Evolutionary conservation across 140 eudicot genomes (phyloP), one percentile per base, ranked within the genome.

Genomic region (Senecio squalidus): DNA sequence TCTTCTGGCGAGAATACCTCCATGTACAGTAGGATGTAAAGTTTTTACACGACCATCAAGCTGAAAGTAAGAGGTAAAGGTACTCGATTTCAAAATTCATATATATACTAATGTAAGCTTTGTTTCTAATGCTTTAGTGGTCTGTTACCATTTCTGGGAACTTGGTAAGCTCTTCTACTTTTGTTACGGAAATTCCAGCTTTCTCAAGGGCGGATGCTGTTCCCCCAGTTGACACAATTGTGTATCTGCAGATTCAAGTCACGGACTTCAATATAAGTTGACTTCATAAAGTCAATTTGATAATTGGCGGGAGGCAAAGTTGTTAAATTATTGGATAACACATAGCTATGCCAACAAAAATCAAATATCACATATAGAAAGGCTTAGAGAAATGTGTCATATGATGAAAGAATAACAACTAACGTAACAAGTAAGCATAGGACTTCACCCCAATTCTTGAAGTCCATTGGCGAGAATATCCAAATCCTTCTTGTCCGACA

Each of bases 41-140:
- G 99, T 93, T 78, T 93, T 93, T 57, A 93, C 99, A 52, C 96
- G 99, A 8, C 99, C 99, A 82, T 93, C 96, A 59, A 93, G 96
- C 97, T 89, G 84, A 24, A 68, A 31, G 54, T 5, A 16, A 28
- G 50, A 16, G 3, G 27, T 1, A 68, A 58, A 14, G 13, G 40
- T 24, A 31, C n/a, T 38, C 11, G 44, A 1, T 55, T 30, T 36
- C 23, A 30, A 3, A 31, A 20, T 17, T n/a, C 33, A 20, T 4
- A 52, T 36, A 9, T 14, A 17, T 36, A 68, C 3, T 6, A 14
- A 75, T 49, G 51, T 49, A 53, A 69, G 21, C 57, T 6, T 23
- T 28, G 24, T 34, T 40, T 59, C 48, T 39, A 18, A 38, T 53
- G 65, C 28, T 53, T 43, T 22, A 44, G 29, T 8, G 58, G 30